Evolutionary conservation across 306 rosid genomes (phyloP), one percentile per base, ranked within the genome.

Genomic region (Acacia acuminata): DNA sequence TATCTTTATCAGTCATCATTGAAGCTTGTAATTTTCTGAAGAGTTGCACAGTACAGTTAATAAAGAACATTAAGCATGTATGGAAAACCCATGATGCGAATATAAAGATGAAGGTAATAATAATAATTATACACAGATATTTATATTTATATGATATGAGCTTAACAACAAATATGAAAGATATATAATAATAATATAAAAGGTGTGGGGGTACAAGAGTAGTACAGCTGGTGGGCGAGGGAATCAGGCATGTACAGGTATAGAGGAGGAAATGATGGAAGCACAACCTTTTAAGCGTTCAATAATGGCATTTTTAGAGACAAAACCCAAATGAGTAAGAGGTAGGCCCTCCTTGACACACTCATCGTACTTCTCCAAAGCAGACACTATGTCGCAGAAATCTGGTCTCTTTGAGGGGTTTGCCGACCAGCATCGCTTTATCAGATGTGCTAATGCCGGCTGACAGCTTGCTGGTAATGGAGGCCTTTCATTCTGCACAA

Each of bases 331-430:
- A 81, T 94, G 90, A 11, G 94, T 81, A n/a, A 96, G 91, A n/a
- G 99, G 99, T 47, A 94, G 97, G 30, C 99, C 99, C 63, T 96
- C 99, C 85, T 96, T 96, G 10, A 88, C 96, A 82, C 98, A 91
- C 78, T 92, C 99, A 72, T 94, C 98, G 48, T 94, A 89, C 91
- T 87, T 94, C 94, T 94, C 98, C 80, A 96, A 85, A 78, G 95
- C 82, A 53, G 82, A 85, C 77, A 96, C 98, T 24, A 96, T 92
- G 55, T 94, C 92, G 34, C 98, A 83, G 85, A 96, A 96, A 89
- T 96, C 99, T 32, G 99, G 99, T 66, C 99, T 80, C 92, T 96
- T 96, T 0, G 97, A 88, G 16, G 99, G 98, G 86, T 93, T 96
- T 73, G 87, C 96, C 2, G 96, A 86, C 98, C 99, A 94, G 80